Percentiles rank a stretch among this genome's conserved stretches.
phyloP scores from a whole-genome alignment of 805 yeast genomes.

The Novakomyces olei region DNA sequence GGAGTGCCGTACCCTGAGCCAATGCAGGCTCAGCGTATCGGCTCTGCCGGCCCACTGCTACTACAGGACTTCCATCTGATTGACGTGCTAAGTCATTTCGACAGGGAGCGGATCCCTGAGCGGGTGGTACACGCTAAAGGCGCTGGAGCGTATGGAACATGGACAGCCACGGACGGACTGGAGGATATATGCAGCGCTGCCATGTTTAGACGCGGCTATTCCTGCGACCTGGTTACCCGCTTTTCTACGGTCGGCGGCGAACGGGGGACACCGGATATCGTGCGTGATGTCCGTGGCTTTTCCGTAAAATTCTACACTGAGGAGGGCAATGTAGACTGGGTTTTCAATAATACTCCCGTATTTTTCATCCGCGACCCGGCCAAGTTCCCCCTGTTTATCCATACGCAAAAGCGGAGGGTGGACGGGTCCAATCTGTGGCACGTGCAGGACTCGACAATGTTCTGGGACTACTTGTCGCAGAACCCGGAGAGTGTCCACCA shows the following conservation, averaged over 20 bases:
- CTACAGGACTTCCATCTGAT: slow-evolving; percentile 36
- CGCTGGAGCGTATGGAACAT: slow-evolving; percentile 64
- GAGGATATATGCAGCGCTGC: slow-evolving; percentile 47
- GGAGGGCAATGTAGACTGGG: slow-evolving; percentile 69
- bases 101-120: slow-evolving; percentile 77
- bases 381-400: slow-evolving; percentile 73
- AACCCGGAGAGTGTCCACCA: slow-evolving; percentile 61
- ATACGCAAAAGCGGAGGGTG: slow-evolving; percentile 74
- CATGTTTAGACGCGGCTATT: slow-evolving; percentile 54
- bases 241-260: slow-evolving; percentile 83
- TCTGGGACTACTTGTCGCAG: slow-evolving; percentile 60
- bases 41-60: slow-evolving; percentile 35
- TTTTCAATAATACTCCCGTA: slow-evolving; percentile 67
- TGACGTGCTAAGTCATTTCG: slow-evolving; percentile 43
- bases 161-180: slow-evolving; percentile 72
- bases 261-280: slow-evolving; percentile 57
- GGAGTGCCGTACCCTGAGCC: slow-evolving; percentile 38
- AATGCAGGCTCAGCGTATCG: slow-evolving; percentile 30
- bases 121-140: slow-evolving; percentile 89
- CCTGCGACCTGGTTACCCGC: slow-evolving; percentile 36
- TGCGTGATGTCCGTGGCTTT: slow-evolving; percentile 76
- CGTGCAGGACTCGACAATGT: slow-evolving; percentile 56
- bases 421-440: too few relatives aligned
- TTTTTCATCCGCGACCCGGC: slow-evolving; percentile 69
- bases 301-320: slow-evolving; percentile 62